Base-by-base conservation (phyloP, 768 basidiomycete species). In the Pleurotus pulmonarius region DNA sequence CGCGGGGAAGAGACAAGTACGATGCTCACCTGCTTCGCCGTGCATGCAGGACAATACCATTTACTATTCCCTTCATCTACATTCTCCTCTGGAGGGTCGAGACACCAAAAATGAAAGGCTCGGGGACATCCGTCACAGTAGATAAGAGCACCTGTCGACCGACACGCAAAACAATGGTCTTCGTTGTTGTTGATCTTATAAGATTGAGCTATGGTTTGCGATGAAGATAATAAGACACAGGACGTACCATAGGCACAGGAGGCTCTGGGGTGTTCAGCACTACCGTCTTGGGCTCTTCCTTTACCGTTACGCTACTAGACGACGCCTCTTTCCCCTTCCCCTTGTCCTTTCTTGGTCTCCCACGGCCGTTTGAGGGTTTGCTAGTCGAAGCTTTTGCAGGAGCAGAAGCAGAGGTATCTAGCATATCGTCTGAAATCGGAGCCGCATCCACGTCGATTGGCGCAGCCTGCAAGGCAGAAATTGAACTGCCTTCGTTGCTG, bases 81-180 rank as follows among this genome's bases (percentile, higher is more conserved):
- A 48, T 85, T 76, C 59, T 94, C 91, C 77, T 98, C 83, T 18
- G 97, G 97, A 53, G 97, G 97, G 70, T 99, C 90, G 61, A 99
- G 80, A 70, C 97, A 99, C 83, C 90, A 87, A 58, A 98, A 85
- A 73, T 99, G 97, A 70, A 97, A 99, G 5, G 94, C 93, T 60
- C 89, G 77, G 37, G 96, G 92, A 69, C 97, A 99, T 16, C 95
- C 94, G 70, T 98, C 97, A 70, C 97, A 99, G 69, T 97, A 98
- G 16, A 99, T 83, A 59, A 98, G 80, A 44, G 89, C 83, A 47
- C 96, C 96, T 61, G 74, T 74, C 22, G 87, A 91, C 63, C 87
- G 85, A 69, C 90, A 93, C 15, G 90, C 82, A 59, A 90, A 92
- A 66, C 90, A 93, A 65, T 92, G 88, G 67, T 93, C 90, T 67